A percentile compares a stretch with the other conserved stretches of the same genome.
Conservation (phyloP, 2,329 filamentous ascomycete genomes). For the Gnomoniopsis sp. region DNA sequence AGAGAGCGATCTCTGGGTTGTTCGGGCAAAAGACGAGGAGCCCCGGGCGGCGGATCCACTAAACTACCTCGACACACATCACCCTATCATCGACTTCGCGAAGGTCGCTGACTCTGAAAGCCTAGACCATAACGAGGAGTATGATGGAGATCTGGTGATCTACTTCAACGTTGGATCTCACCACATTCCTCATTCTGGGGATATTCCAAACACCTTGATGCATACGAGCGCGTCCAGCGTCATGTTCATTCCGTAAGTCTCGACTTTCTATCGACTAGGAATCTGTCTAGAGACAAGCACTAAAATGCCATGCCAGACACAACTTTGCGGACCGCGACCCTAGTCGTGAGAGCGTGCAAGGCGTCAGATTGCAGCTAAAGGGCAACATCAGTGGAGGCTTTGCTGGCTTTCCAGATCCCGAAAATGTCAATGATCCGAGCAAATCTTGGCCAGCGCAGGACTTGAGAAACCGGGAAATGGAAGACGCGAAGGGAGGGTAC, state of each 20-base stretch:
- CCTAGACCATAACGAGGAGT: conserved; percentile 27
- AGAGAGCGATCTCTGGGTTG: conserved; percentile 34
- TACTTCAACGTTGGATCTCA: conserved; percentile 44
- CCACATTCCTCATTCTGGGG: conserved; percentile 38
- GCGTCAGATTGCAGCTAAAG: conserved; percentile 20
- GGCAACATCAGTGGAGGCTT: conserved; percentile 18
- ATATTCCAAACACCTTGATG: conserved; percentile 42
- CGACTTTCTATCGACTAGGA: too few species aligned
- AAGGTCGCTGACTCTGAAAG: conserved; percentile 33
- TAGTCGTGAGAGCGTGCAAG: conserved; percentile 28
- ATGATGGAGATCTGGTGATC: conserved; percentile 27
- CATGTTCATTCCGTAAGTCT: conserved; percentile 34
- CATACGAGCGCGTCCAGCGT: conserved; percentile 36
- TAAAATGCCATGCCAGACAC: too few species aligned
- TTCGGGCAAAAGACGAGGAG: conserved; percentile 42
- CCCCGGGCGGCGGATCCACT: conserved; percentile 33
- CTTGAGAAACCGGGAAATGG: conserved; percentile 6
- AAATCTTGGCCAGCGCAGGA: conserved; percentile 7
- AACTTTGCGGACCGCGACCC: conserved; percentile 37
- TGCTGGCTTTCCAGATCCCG: conserved; percentile 13
- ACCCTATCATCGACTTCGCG: conserved; percentile 38
- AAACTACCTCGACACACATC: conserved; percentile 31
- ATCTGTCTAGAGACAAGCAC: too few species aligned
- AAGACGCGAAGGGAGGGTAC: not conserved
- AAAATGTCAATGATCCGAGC: not conserved